Evolutionary conservation across 441 rosid genomes (phyloP), one percentile per base, ranked within the genome.

Genomic region (Sinapis alba): DNA sequence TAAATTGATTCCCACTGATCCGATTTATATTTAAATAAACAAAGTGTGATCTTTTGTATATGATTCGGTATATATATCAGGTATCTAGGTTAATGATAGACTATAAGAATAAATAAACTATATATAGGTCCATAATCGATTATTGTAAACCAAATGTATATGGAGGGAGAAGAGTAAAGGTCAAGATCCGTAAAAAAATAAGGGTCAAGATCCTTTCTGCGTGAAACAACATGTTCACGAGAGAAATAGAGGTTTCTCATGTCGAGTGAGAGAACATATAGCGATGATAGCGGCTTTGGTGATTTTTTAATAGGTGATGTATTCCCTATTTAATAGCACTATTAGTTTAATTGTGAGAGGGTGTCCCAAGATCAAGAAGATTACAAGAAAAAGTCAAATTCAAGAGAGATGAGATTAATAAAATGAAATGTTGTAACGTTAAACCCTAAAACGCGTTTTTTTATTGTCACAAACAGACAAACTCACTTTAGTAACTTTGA

Each of bases 211-310:
- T 45, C 57, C 58, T 38, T 41, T 75, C 20, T 56, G 19, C 2
- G 67, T 32, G 13, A 20, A 16, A 65, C 62, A 73, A 53, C 45
- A 21, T 47, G 79, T 54, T 72, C 50, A 62, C 76, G 60, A 65
- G 7, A 63, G 43, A 50, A 34, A 65, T 9, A 23, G 43, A 30
- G 73, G 21, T 43, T 62, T 75, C 23, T 28, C 15, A 38, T 7
- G 30, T 59, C 61, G 15, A 73, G 76, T 76, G 84, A 65, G 27
- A 36, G 75, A 81, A 81, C 81, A 66, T 62, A 8, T 58, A 73
- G 63, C 93, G 92, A 16, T 84, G 83, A 91, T 88, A 85, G 86
- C 93, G 94, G 93, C 88, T 62, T 64, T 20, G 13, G 28, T 47
- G 26, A 78, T 45, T 73, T 38, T 8, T 11, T 54, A 63, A 56